Evolutionary conservation across 2,329 filamentous ascomycete genomes (phyloP), one percentile per base, ranked within the genome.

Genomic region (Fusarium euwallaceae): DNA sequence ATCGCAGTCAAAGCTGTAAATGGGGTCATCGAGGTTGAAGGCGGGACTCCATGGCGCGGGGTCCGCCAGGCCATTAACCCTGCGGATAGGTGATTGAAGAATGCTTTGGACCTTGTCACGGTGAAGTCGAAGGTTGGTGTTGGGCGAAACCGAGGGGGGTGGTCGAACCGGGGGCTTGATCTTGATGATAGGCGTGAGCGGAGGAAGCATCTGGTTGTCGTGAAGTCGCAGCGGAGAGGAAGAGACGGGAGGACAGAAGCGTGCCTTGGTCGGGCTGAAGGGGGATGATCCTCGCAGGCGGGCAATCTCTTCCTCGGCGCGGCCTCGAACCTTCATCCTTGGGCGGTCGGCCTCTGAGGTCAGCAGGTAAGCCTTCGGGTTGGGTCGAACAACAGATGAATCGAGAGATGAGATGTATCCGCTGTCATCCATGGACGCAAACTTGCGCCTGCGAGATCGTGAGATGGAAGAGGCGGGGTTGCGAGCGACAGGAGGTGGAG

Each of bases 351-450:
- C 89, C 78, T 97, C 95, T 0, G 94, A 96, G 5, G 92, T 94
- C 51, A 95, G 87, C 20, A 94, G 87, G 66, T 90, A 87, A 17
- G 86, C 86, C 70, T 90, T 87, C 74, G 90, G 89, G 73, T 92
- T 91, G 58, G 93, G 92, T 69, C 96, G 91, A 81, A 94, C 89
- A 16, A 89, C 95, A 0, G 97, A 98, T 4, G 97, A 98, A 78
- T 98, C 95, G 20, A 98, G 88, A 0, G 95, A 98, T 2, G 97
- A 98, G 81, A 97, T 98, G 83, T 98, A 99, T 45, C 97, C 97
- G 81, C 96, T 98, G 83, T 99, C 97, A 79, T 90, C 94, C 86
- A 97, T 92, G 14, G 93, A 92, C 34, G 90, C 90, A 78, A 93
- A 91, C 82, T 95, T 96, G 75, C 93, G 92, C 84, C 94, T 94